Evolutionary conservation across 768 basidiomycete species (phyloP), one percentile per base, ranked within the genome.

Genomic region (Saitozyma podzolica): DNA sequence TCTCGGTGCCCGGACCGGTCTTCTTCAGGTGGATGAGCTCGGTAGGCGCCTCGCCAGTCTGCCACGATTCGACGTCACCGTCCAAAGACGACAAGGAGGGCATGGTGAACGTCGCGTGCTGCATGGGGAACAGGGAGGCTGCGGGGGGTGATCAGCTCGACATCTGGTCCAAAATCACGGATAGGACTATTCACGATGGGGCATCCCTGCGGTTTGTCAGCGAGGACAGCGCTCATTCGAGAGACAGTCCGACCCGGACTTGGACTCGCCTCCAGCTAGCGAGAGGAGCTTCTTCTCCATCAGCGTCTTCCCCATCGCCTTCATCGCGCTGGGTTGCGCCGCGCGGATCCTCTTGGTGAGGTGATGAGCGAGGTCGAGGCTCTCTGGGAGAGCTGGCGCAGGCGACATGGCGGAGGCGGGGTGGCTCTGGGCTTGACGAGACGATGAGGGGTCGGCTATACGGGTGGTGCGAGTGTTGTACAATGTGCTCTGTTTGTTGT

Each of bases 81-180:
- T 58, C 42, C 16, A 70, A 29, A 50, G 17, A 61, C 50, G 49
- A 42, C 9, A 65, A 51, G 37, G 68, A 59, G 0, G 74, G 74
- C 3, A 73, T 54, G 43, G 69, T 70, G 62, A 68, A 75, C 13
- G 65, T 67, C 9, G 66, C 66, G 50, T 66, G 65, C 3, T 61
- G 59, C 68, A 73, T 67, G 20, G 74, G 72, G 66, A 76, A 76
- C 1, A 73, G 66, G 17, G 69, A 69, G 19, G 65, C 63, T 69
- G 50, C 48, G 56, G 19, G 54, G 62, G 51, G 11, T 17, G 50
- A 9, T 29, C 29, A 29, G 29, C 29, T 29, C 14, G n/a, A 13
- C 6, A 40, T 8, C 13, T 8, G 48, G 9, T 16, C 7, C n/a
- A n/a, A n/a, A n/a, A n/a, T n/a, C n/a, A n/a, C n/a, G n/a, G n/a